Base-by-base conservation (phyloP, 2,329 filamentous ascomycete genomes). In the Fonsecaea multimorphosa region DNA sequence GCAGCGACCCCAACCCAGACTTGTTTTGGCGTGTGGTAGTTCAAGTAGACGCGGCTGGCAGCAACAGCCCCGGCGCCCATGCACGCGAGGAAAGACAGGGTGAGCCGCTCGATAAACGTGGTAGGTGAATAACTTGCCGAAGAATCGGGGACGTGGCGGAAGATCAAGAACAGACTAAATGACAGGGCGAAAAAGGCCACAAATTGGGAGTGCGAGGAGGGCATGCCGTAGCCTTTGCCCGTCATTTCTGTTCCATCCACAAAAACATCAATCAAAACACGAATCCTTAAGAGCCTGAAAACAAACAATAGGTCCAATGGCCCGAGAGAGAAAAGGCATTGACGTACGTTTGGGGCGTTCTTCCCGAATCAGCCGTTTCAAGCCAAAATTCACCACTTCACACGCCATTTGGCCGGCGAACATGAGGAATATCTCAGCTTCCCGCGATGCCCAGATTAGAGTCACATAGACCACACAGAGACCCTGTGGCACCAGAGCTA, bases 171-270 rank as follows among this genome's bases (percentile, higher is more conserved):
- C 22, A 99, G 83, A 27, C 87, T 84, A 66, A 98, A 81, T 68
- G 91, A 95, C 64, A 96, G 81, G 64, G 92, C 90, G 85, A 97
- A 98, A 82, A 92, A 99, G 63, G 90, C 86, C 67, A 94, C 91
- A 77, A 97, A 99, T 81, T 99, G 95, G 8, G 95, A 91, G 80
- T 99, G 95, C 40, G 93, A 97, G 7, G 87, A 89, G 11, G 95
- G 95, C 96, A 99, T 99, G 73, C 95, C 96, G 76, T 99, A 99
- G 70, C 95, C 95, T 78, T 96, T 96, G 63, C 92, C 87, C 74
- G 93, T 88, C 82, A 89, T 87, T 78, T 86, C 86, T 88, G 71
- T 61, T 38, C 7, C n/a, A n/a, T 62, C 27, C 40, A 57, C 27
- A 58, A n/a, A 24, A 46, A 46, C 14, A 52, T 38, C 24, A 51